These are phyloP conservation scores for Veloporphyrellus conicus DNA, from an alignment of 1,284 basidiomycete genomes.

Conservation along the genomic window DNA sequence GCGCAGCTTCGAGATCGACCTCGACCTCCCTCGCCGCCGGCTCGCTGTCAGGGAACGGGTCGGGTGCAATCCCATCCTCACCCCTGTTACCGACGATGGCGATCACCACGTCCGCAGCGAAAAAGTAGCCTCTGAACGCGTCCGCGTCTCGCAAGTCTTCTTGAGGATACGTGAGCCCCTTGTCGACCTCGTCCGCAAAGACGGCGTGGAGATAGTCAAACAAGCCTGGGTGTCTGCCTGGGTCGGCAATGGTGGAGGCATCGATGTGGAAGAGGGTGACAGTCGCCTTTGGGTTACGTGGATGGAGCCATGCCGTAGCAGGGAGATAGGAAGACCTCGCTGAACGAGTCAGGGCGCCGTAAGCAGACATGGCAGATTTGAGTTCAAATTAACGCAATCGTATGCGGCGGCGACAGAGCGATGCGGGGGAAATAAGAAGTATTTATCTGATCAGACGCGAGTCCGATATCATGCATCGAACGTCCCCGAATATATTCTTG, in stretches of 20 bases:
- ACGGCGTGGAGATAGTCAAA: conserved; percentile 57
- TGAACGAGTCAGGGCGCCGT: conserved; percentile 40
- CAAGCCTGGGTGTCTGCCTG: conserved; percentile 40
- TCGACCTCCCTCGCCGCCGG: conserved; percentile 27
- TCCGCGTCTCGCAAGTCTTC: conserved; percentile 54
- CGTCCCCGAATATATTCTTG: neutral
- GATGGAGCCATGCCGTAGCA: conserved; percentile 31
- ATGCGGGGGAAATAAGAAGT: neutral
- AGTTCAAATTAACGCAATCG: neutral
- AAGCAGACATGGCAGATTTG: conserved; percentile 40
- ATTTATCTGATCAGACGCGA: neutral
- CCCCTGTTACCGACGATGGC: conserved; percentile 45
- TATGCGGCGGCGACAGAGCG: neutral
- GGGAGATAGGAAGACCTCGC: conserved; percentile 31
- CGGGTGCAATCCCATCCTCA: neutral
- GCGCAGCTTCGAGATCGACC: conserved; percentile 43
- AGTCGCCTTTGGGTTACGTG: conserved; percentile 18
- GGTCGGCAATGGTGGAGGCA: conserved; percentile 39
- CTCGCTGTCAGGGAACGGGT: neutral
- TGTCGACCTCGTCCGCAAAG: conserved; percentile 72
- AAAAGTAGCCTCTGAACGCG: conserved; percentile 70
- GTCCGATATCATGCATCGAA: neutral
- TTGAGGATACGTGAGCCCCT: conserved; percentile 82
- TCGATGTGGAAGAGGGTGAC: conserved; percentile 63
- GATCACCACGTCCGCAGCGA: conserved; percentile 71